Percentiles rank a stretch among this genome's conserved stretches.
Evolutionary conservation across 2,329 filamentous ascomycete species (phyloP).

Genomic region (Emmonsia crescens): DNA sequence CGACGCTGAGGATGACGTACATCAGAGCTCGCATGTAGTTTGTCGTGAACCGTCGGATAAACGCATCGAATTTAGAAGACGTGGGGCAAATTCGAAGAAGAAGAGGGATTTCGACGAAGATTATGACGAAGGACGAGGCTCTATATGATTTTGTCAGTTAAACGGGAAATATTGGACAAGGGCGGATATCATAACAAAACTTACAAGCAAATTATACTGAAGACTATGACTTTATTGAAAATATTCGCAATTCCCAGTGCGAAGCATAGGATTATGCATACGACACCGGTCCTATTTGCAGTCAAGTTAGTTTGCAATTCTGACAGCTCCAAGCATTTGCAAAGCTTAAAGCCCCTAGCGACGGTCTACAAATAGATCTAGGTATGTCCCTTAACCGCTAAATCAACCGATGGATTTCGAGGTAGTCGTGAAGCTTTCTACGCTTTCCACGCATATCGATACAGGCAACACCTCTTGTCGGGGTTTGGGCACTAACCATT

Average conservation of each 20-base stretch:
- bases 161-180: slow-evolving; percentile 12
- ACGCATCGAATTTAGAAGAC: slow-evolving; percentile 72
- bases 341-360: neutral
- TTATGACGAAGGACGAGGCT: slow-evolving; percentile 58
- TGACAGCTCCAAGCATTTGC: neutral
- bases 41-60: slow-evolving; percentile 85
- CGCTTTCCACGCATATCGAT: neutral
- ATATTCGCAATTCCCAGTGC: slow-evolving; percentile 59
- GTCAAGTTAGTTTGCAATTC: neutral
- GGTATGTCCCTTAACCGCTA: neutral
- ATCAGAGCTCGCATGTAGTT: slow-evolving; percentile 93
- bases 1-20: slow-evolving; percentile 66
- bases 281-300: slow-evolving; percentile 37
- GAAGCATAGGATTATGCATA: slow-evolving; percentile 55
- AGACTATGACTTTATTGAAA: slow-evolving; percentile 53
- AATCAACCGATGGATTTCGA: neutral
- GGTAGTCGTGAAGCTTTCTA: neutral
- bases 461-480: neutral
- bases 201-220: slow-evolving; percentile 49
- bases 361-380: neutral
- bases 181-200: slow-evolving; percentile 18
- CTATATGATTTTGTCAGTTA: slow-evolving; percentile 44
- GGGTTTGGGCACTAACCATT: slow-evolving; percentile 45
- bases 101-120: slow-evolving; percentile 85
- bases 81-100: slow-evolving; percentile 97